phyloP scores from a whole-genome alignment of 768 basidiomycete genomes.

The Scleroderma bovista region DNA sequence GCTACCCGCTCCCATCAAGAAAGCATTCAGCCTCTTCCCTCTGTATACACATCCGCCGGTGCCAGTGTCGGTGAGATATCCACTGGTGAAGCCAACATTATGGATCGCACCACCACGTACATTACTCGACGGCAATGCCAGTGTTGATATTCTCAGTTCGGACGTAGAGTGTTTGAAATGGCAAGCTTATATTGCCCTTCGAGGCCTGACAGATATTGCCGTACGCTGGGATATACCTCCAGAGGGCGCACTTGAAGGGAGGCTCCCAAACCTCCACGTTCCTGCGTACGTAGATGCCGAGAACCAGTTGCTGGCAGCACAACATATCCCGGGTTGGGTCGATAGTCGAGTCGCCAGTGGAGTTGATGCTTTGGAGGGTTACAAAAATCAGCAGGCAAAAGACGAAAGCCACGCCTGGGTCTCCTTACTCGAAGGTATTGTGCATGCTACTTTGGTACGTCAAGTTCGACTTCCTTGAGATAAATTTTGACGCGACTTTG shows the following conservation, averaged over 20 bases:
- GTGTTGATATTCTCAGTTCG: conserved; percentile 44
- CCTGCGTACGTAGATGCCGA: conserved; percentile 32
- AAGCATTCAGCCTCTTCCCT: conserved; percentile 57
- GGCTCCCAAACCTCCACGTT: conserved; percentile 69
- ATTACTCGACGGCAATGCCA: conserved; percentile 4
- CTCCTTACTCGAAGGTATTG: conserved; percentile 65
- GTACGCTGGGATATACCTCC: conserved; percentile 65
- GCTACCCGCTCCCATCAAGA: conserved; percentile 37
- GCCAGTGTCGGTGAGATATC: conserved; percentile 18
- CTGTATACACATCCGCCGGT: conserved; percentile 47
- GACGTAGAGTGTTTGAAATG: conserved; percentile 89
- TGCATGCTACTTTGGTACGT: conserved; percentile 72
- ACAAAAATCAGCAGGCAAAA: conserved; percentile 48
- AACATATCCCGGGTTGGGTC: conserved; percentile 71
- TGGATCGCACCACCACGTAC: conserved; percentile 57
- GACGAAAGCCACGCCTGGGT: conserved; percentile 85
- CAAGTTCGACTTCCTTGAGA: background rate
- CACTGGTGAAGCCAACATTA: conserved; percentile 41
- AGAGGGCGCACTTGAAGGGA: conserved; percentile 63
- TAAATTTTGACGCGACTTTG: conserved; percentile 6
- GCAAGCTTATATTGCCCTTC: conserved; percentile 71
- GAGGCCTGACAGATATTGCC: conserved; percentile 45
- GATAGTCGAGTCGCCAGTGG: conserved; percentile 43
- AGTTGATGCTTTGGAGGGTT: conserved; percentile 57
- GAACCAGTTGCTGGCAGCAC: conserved; percentile 54